Evolutionary conservation across 2,329 filamentous ascomycete genomes (phyloP).

Genomic region (Fusarium sp.): DNA sequence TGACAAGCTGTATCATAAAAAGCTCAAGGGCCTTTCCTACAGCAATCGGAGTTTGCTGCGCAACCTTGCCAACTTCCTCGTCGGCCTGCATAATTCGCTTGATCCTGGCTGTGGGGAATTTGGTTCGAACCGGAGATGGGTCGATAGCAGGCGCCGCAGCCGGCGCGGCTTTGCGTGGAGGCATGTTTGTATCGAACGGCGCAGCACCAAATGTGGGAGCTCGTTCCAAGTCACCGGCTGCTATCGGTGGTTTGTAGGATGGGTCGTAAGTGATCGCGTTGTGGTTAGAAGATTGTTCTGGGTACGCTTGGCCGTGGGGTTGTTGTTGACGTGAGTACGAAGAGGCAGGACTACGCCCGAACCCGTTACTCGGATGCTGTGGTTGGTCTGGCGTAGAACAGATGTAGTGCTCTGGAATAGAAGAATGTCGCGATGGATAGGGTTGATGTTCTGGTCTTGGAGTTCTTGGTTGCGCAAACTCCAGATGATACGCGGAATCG

Average conservation of each 20-base stretch:
- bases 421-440: conserved; percentile 38
- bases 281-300: conserved; percentile 25
- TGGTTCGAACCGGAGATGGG: conserved; percentile 85
- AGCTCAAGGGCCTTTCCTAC: conserved; percentile 96
- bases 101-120: conserved; percentile 96
- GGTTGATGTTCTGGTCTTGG: conserved; percentile 39
- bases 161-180: conserved; percentile 51
- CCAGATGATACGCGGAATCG: conserved; percentile 43
- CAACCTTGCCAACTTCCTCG: conserved; percentile 97
- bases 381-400: conserved; percentile 18
- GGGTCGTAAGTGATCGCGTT: conserved; percentile 32
- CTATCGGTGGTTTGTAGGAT: conserved; percentile 25
- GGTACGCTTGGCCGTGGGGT: conserved; percentile 27
- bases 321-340: conserved; percentile 32
- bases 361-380: conserved; percentile 9
- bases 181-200: conserved; percentile 48
- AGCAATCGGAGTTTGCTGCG: conserved; percentile 95
- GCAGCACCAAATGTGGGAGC: conserved; percentile 21
- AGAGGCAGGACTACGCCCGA: conserved; percentile 19
- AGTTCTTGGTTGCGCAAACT: conserved; percentile 35
- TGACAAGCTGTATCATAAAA: conserved; percentile 96
- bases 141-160: conserved; percentile 59
- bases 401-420: conserved; percentile 37
- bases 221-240: conserved; percentile 12
- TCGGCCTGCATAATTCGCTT: conserved; percentile 99